phyloP scores from a whole-genome alignment of 208 protist genomes.

The Leishmania gerbilli region DNA sequence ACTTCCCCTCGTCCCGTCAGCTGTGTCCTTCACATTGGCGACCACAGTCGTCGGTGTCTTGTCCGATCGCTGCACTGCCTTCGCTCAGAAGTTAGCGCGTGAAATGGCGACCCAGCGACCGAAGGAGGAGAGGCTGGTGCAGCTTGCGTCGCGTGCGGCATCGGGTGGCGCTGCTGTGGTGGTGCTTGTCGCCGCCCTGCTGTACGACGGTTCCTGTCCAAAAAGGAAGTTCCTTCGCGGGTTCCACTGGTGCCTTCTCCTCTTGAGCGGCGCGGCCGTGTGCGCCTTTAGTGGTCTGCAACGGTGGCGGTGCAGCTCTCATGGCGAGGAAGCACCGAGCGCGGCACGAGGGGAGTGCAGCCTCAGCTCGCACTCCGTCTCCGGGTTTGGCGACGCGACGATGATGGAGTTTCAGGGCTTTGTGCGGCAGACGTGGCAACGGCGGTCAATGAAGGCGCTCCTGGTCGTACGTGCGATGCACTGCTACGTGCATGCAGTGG shows the following conservation, averaged over 20 bases:
- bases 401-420: constrained; percentile 30
- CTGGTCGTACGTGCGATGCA: constrained; percentile 40
- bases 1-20: constrained; percentile 18
- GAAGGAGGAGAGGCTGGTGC: constrained; percentile 12
- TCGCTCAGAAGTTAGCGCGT: neutral
- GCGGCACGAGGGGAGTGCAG: constrained; percentile 4
- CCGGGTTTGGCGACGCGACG: neutral
- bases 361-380: neutral
- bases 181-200: constrained; percentile 10
- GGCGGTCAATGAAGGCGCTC: constrained; percentile 55
- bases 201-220: constrained; percentile 21
- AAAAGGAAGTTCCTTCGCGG: neutral
- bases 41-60: constrained; percentile 1
- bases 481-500: constrained; percentile 12
- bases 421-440: constrained; percentile 47
- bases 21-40: constrained; percentile 17
- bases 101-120: constrained; percentile 22
- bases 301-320: neutral
- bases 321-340: neutral
- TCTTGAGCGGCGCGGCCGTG: neutral
- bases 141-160: neutral
- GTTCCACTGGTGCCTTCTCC: neutral
- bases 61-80: neutral
- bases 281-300: constrained; percentile 4
- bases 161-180: neutral